Conservation (phyloP, 1,284 basidiomycete genomes). For the Ceratobasidium sp. region DNA sequence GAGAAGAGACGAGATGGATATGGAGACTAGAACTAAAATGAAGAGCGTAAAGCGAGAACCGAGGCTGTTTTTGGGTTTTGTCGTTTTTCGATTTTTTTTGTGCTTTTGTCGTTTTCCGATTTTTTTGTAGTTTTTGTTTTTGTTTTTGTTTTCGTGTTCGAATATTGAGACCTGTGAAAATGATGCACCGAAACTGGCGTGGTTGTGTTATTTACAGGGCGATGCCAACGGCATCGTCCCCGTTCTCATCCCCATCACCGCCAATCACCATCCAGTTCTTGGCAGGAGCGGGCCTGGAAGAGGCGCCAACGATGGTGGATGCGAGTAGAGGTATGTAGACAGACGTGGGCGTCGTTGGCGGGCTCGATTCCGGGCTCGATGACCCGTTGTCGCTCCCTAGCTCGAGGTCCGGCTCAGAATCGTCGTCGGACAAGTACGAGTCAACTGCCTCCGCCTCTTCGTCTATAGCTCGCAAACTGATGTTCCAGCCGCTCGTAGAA, state of each 20-base stretch:
- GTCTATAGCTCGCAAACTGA: not conserved
- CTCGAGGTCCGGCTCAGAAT: not conserved
- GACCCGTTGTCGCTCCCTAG: not conserved
- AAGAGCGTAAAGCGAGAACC: not conserved
- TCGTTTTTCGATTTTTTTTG: not conserved
- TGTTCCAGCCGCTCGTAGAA: not conserved
- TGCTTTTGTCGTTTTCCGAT: not conserved
- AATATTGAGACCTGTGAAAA: not conserved
- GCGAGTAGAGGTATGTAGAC: not conserved
- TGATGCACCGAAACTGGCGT: not conserved
- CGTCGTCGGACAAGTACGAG: not conserved
- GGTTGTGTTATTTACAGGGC: slow-evolving; percentile 4
- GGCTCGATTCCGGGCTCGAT: not conserved
- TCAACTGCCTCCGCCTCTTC: not conserved
- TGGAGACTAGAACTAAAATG: not conserved
- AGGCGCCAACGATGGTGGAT: too few relatives aligned
- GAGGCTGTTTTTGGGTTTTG: slow-evolving; percentile 46
- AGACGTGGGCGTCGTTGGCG: not conserved
- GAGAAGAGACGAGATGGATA: not conserved
- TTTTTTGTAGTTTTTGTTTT: too few relatives aligned
- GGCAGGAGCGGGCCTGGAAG: not conserved
- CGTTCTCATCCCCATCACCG: not conserved
- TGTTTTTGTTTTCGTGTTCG: not conserved
- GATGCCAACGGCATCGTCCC: not conserved
- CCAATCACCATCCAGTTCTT: not conserved